Percentiles rank a stretch among this genome's conserved stretches.
phyloP scores from a whole-genome alignment of 2,329 filamentous ascomycete species.

The Escovopsis sp. region DNA sequence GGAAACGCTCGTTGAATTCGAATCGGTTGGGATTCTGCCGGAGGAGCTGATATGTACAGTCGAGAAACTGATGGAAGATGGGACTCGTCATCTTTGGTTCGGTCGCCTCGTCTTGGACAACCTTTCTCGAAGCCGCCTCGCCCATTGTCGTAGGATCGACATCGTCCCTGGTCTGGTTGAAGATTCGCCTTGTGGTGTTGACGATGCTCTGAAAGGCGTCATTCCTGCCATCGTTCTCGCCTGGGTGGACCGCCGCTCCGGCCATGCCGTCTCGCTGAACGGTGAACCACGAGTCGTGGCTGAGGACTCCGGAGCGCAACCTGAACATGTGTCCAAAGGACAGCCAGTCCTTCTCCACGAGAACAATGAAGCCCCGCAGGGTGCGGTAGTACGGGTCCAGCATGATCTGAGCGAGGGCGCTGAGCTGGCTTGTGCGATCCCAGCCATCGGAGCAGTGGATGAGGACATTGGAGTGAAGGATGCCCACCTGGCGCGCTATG shows the following conservation, averaged over 20 bases:
- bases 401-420: slow-evolving; percentile 80
- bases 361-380: slow-evolving; percentile 80
- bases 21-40: slow-evolving; percentile 78
- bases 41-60: slow-evolving; percentile 81
- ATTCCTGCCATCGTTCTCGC: slow-evolving; percentile 42
- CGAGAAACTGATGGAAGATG: slow-evolving; percentile 94
- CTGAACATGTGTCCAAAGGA: slow-evolving; percentile 98
- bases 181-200: slow-evolving; percentile 81
- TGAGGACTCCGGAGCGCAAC: slow-evolving; percentile 74
- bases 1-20: slow-evolving; percentile 90
- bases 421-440: slow-evolving; percentile 93
- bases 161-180: slow-evolving; percentile 49
- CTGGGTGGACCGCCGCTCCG: slow-evolving; percentile 45
- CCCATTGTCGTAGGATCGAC: slow-evolving; percentile 42
- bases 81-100: slow-evolving; percentile 84
- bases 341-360: slow-evolving; percentile 95
- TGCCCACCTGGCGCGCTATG: slow-evolving; percentile 75
- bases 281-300: slow-evolving; percentile 86
- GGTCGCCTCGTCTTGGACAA: slow-evolving; percentile 49
- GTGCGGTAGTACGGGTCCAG: slow-evolving; percentile 93
- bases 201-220: slow-evolving; percentile 79
- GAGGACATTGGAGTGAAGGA: slow-evolving; percentile 85
- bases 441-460: slow-evolving; percentile 98
- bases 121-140: slow-evolving; percentile 23
- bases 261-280: slow-evolving; percentile 67